Conservation (phyloP, 2,329 filamentous ascomycete species). For the Rhytidhysteron rufulum region DNA sequence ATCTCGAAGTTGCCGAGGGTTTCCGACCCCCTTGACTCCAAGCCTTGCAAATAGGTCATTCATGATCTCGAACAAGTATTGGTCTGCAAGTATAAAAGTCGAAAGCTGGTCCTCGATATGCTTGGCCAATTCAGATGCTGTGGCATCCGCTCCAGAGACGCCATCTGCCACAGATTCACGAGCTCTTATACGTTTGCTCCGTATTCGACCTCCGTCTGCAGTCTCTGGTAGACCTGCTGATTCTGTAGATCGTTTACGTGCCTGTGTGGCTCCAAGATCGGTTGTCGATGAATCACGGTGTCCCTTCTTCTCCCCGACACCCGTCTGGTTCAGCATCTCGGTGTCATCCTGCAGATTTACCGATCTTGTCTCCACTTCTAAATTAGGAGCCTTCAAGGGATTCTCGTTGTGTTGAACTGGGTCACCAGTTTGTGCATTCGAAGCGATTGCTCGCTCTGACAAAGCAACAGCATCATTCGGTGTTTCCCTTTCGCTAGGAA, state of each 20-base stretch:
- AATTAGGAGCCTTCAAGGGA: background rate
- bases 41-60: constrained; percentile 51
- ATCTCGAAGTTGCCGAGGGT: constrained; percentile 35
- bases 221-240: constrained; percentile 57
- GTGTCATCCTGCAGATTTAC: background rate
- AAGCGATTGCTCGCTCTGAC: background rate
- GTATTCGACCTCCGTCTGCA: constrained; percentile 52
- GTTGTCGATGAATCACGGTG: constrained; percentile 14
- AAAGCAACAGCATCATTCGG: background rate
- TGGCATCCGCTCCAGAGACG: constrained; percentile 42
- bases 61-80: constrained; percentile 54
- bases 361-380: background rate
- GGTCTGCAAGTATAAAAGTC: constrained; percentile 52
- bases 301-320: constrained; percentile 20
- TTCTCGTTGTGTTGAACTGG: background rate
- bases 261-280: constrained; percentile 24
- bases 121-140: constrained; percentile 50
- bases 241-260: constrained; percentile 59
- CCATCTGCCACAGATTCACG: constrained; percentile 54
- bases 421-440: background rate
- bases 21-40: constrained; percentile 44
- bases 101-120: constrained; percentile 55
- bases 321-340: background rate
- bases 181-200: constrained; percentile 59
- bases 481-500: constrained; percentile 15